These are phyloP conservation scores for Dipodascus albidus DNA, from an alignment of 805 yeast genomes.

Conservation along the genomic window DNA sequence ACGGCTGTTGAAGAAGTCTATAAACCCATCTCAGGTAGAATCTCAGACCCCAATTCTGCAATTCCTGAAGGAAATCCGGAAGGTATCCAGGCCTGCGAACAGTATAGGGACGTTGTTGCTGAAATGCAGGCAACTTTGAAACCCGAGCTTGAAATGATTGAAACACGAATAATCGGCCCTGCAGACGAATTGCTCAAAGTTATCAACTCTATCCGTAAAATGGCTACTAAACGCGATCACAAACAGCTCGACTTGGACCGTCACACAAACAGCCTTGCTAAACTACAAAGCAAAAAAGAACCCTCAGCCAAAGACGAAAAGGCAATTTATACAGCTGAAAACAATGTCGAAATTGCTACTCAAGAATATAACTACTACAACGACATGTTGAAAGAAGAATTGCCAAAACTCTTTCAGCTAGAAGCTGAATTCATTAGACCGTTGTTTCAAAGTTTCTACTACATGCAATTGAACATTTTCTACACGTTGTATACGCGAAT, in stretches of 20 bases:
- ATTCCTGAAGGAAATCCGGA: conserved; percentile 93
- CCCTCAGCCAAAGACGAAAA: conserved; percentile 85
- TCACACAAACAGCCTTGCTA: conserved; percentile 55
- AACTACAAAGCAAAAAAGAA: conserved; percentile 73
- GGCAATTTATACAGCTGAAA: conserved; percentile 76
- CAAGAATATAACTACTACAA: conserved; percentile 95
- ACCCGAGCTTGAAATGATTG: conserved; percentile 90
- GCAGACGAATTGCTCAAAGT: conserved; percentile 82
- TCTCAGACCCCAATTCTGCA: conserved; percentile 78
- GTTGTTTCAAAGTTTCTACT: conserved; percentile 84
- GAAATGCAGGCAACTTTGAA: conserved; percentile 77
- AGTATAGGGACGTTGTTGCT: conserved; percentile 75
- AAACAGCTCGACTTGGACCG: conserved; percentile 92
- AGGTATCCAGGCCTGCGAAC: conserved; percentile 90
- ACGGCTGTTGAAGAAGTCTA: conserved; percentile 91
- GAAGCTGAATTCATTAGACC: conserved; percentile 92
- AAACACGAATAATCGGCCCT: conserved; percentile 78
- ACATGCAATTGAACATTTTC: conserved; percentile 95
- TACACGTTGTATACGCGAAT: conserved; percentile 82
- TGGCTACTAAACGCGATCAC: conserved; percentile 92
- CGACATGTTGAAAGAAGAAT: conserved; percentile 82
- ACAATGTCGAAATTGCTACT: conserved; percentile 79
- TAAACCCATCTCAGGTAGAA: conserved; percentile 88
- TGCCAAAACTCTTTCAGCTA: conserved; percentile 76
- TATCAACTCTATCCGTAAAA: conserved; percentile 74